Percentiles rank a stretch among this genome's conserved stretches.
Evolutionary conservation across 306 rosid genomes (phyloP).

Genomic region (Vigna angularis): DNA sequence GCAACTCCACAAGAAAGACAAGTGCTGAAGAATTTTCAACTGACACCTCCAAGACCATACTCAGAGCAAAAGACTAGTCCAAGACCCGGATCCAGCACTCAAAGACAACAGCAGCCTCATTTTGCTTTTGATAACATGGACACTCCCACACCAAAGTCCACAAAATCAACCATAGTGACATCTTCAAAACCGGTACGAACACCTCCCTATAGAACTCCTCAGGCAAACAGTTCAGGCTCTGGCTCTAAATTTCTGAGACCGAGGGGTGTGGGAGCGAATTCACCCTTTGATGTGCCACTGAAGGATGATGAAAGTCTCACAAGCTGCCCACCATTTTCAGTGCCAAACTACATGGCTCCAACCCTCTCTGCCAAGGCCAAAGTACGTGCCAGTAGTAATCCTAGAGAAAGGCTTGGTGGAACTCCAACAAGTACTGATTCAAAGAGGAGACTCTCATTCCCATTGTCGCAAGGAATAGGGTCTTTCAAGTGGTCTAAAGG

Average conservation of each 20-base stretch:
- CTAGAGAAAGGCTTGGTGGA: slow-evolving; percentile 74
- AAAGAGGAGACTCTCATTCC: slow-evolving; percentile 79
- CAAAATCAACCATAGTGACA: slow-evolving; percentile 66
- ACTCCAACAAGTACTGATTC: slow-evolving; percentile 77
- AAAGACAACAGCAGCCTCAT: slow-evolving; percentile 45
- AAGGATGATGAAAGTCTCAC: slow-evolving; percentile 88
- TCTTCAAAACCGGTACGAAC: slow-evolving; percentile 55
- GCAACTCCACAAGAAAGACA: slow-evolving; percentile 63
- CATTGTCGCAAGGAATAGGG: slow-evolving; percentile 77
- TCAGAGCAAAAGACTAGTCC: slow-evolving; percentile 77
- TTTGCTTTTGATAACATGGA: slow-evolving; percentile 70
- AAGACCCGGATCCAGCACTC: slow-evolving; percentile 57
- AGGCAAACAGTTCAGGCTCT: slow-evolving; percentile 52
- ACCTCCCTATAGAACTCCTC: slow-evolving; percentile 67
- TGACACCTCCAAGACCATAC: slow-evolving; percentile 80
- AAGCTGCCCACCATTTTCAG: slow-evolving; percentile 97
- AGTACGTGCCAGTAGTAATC: slow-evolving; percentile 70
- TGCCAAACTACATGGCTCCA: slow-evolving; percentile 87
- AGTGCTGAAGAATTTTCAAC: slow-evolving; percentile 65
- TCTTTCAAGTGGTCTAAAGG: slow-evolving; percentile 88
- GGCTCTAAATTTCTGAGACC: slow-evolving; percentile 59
- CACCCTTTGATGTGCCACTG: slow-evolving; percentile 66
- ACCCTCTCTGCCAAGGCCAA: slow-evolving; percentile 86
- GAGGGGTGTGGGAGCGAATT: slow-evolving; percentile 57
- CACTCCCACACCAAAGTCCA: slow-evolving; percentile 81